phyloP scores from a whole-genome alignment of 1,139 yeast species.

The Taphrina populina region DNA sequence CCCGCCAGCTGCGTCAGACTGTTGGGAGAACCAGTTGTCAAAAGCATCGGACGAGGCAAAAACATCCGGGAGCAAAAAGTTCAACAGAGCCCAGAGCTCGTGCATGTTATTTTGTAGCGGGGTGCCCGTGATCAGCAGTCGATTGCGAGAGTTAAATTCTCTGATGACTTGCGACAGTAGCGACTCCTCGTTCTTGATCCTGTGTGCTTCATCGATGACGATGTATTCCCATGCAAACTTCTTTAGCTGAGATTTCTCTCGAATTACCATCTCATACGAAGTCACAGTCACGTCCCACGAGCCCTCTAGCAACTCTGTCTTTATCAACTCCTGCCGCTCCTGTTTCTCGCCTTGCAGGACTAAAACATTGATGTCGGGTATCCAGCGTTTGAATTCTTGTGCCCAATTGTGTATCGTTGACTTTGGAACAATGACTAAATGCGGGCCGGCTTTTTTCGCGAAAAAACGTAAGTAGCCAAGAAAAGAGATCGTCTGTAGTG shows the following conservation, averaged over 20 bases:
- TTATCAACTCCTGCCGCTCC: slow-evolving; percentile 61
- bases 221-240: slow-evolving; percentile 92
- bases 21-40: slow-evolving; percentile 78
- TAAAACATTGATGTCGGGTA: slow-evolving; percentile 87
- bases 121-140: slow-evolving; percentile 90
- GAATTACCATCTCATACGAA: slow-evolving; percentile 87
- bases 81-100: slow-evolving; percentile 91
- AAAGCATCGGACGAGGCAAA: slow-evolving; percentile 87
- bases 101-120: slow-evolving; percentile 93
- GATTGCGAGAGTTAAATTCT: slow-evolving; percentile 75
- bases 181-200: slow-evolving; percentile 91
- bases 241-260: slow-evolving; percentile 76
- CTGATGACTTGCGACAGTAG: slow-evolving; percentile 86
- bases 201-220: slow-evolving; percentile 93
- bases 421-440: slow-evolving; percentile 87
- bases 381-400: slow-evolving; percentile 90
- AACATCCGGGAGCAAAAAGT: slow-evolving; percentile 88
- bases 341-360: slow-evolving; percentile 88
- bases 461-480: slow-evolving; percentile 80
- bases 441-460: slow-evolving; percentile 82
- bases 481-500: slow-evolving; percentile 93
- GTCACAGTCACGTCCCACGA: slow-evolving; percentile 87
- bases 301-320: slow-evolving; percentile 60
- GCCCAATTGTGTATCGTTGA: slow-evolving; percentile 95
- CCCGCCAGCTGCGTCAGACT: slow-evolving; percentile 45